Conservation (phyloP, 2,329 filamentous ascomycete genomes). For the Xylaria sp. region DNA sequence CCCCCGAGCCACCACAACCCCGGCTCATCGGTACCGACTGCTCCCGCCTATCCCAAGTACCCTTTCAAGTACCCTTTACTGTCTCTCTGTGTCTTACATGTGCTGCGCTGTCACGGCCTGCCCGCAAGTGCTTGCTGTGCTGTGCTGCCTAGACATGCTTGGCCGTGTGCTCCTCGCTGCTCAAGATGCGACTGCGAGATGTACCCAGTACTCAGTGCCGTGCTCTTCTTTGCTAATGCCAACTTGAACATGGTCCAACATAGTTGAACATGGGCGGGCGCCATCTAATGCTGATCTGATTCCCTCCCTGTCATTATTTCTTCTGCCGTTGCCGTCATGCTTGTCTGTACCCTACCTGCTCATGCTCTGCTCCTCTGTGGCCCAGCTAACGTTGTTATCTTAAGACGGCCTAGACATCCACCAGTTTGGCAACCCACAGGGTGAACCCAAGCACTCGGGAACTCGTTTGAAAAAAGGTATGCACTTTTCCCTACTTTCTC, state of each 20-base stretch:
- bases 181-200: slow-evolving; percentile 19
- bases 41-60: slow-evolving; percentile 36
- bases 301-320: slow-evolving; percentile 30
- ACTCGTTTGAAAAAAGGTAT: slow-evolving; percentile 49
- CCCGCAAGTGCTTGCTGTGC: slow-evolving; percentile 33
- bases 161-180: slow-evolving; percentile 13
- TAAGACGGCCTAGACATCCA: slow-evolving; percentile 44
- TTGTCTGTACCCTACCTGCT: slow-evolving; percentile 7
- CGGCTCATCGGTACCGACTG: slow-evolving; percentile 44
- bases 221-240: slow-evolving; percentile 19
- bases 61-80: slow-evolving; percentile 28
- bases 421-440: slow-evolving; percentile 48
- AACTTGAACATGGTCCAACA: slow-evolving; percentile 2
- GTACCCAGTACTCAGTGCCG: slow-evolving; percentile 4
- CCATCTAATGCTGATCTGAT: slow-evolving; percentile 31
- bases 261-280: slow-evolving; percentile 15
- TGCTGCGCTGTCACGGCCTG: slow-evolving; percentile 34
- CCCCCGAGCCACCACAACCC: slow-evolving; percentile 43
- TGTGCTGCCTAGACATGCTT: slow-evolving; percentile 27
- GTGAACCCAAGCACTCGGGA: slow-evolving; percentile 51
- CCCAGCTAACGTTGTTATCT: slow-evolving; percentile 37
- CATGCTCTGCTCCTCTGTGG: slow-evolving; percentile 22
- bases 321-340: slow-evolving; percentile 26
- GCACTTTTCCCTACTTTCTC: slow-evolving; percentile 41
- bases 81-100: slow-evolving; percentile 36